Base-by-base conservation (phyloP, 2,329 filamentous ascomycete genomes). In the Calonectria leucothoes region DNA sequence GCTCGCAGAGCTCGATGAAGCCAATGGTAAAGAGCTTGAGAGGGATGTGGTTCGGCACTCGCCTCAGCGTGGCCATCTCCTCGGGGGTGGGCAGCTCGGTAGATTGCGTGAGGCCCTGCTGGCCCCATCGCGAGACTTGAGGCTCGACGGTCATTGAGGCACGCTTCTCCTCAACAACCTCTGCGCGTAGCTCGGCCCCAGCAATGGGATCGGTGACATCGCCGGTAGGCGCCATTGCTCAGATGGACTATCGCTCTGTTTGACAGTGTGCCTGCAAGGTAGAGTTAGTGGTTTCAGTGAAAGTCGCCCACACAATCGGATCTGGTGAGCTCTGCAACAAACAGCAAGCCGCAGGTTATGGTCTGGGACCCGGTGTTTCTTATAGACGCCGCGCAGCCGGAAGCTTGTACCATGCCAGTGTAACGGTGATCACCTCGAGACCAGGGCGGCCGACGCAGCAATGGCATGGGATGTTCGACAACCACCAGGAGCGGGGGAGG, bases 1-100 rank as follows among this genome's bases (percentile, higher is more conserved):
- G 91, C 83, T 95, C 93, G 82, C 92, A 94, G 33, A 94, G 82
- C 82, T 94, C 93, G 52, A 94, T 88, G 71, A 94, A 91, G 2
- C 91, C 91, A 74, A 94, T 89, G 35, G 90, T 91, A 80, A 90
- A 93, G 12, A 91, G 85, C 42, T 86, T 88, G 84, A 88, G 88
- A 1, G 91, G 91, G 29, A 94, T 89, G 77, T 87, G 87, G 76
- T 89, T 90, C 12, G 90, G 84, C 1, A 92, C 86, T 75, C 90
- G 89, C 33, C 86, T 87, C 20, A 92, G 84, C 1, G 87, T 89
- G 12, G 74, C 77, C 61, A 91, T 74, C 51, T 92, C 90, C 74
- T 81, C 76, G 8, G 73, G 55, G 3, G 79, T 82, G 15, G 81
- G 79, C 8, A 78, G 70, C 65, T 74, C 66, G 4, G 23, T 27